Conservation (phyloP, 257 asterid genomes). For the Solanum habrochaites region DNA sequence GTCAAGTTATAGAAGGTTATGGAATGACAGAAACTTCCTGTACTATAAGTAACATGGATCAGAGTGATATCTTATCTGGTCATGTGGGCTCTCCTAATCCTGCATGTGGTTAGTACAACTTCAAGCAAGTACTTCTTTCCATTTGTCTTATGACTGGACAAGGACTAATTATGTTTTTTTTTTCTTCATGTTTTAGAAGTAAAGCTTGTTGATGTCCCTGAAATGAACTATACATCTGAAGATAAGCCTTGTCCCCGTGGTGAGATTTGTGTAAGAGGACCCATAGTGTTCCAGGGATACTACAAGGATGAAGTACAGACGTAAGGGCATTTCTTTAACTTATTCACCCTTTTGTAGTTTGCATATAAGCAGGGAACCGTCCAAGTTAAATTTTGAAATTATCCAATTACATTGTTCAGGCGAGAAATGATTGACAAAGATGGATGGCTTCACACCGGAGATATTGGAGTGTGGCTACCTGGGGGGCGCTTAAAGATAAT, state of each 20-base stretch:
- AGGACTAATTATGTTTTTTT: not conserved
- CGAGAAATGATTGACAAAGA: conserved; percentile 70
- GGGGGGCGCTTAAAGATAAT: conserved; percentile 89
- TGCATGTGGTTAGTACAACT: conserved; percentile 64
- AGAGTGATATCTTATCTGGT: conserved; percentile 53
- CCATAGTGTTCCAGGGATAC: conserved; percentile 73
- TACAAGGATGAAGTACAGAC: conserved; percentile 79
- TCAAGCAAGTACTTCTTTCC: not conserved
- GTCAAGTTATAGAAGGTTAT: conserved; percentile 78
- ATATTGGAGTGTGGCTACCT: conserved; percentile 90
- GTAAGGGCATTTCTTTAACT: conserved; percentile 22
- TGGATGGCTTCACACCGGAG: conserved; percentile 92
- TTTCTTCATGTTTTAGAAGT: conserved; percentile 34
- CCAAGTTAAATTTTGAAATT: conserved; percentile 2
- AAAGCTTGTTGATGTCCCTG: conserved; percentile 91
- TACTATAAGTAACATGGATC: conserved; percentile 68
- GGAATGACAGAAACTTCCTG: conserved; percentile 97
- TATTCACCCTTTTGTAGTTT: not conserved
- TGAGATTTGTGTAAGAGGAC: conserved; percentile 96
- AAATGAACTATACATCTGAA: conserved; percentile 85
- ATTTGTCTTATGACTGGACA: not conserved
- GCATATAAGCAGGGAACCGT: not conserved
- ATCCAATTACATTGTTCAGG: conserved; percentile 27
- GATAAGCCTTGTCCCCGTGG: conserved; percentile 95
- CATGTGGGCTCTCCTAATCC: conserved; percentile 94